Base-by-base conservation (phyloP, 2,329 filamentous ascomycete genomes). In the Lachnellula occidentalis region DNA sequence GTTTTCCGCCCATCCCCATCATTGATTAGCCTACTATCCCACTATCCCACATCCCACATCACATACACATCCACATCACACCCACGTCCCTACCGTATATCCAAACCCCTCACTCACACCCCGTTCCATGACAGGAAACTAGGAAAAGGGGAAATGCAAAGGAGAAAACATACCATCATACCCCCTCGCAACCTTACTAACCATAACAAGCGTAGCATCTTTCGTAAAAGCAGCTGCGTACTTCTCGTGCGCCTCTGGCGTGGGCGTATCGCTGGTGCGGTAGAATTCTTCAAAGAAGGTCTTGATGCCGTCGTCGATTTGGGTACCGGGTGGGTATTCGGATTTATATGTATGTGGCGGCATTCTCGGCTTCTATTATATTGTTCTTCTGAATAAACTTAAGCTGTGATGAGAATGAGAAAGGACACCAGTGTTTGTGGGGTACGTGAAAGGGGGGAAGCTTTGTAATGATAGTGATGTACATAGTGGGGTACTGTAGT, bases 231-330 rank as follows among this genome's bases (percentile, higher is more conserved):
- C 69, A 7, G 73, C 66, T 2, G 73, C 71, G 58, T 81, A 82
- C 56, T 71, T 63, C 9, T 76, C 72, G 60, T 81, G 76, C 14
- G 72, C 74, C 48, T 70, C 70, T 2, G 76, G 76, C 9, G 50
- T 61, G 2, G 76, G 76, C 14, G 50, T 61, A 53, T 67, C 66
- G 58, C 84, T 81, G 9, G 55, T 61, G 57, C 85, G 80, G 70
- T 80, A 92, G 3, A 80, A 76, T 47, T 85, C 90, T 67, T 92
- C 88, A 74, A 87, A 90, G 61, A 86, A 78, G 67, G 80, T 79
- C 27, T 72, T 72, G 65, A 83, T 87, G 62, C 86, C 77, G 64
- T 78, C 74, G 54, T 86, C 73, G 48, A 87, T 39, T 9, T 51
- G 19, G 31, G 55, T 52, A 7, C 49, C 56, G 1, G 48, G n/a